Evolutionary conservation across 305 asterid species (phyloP), one percentile per base, ranked within the genome.

Genomic region (Fraxinus albicans): DNA sequence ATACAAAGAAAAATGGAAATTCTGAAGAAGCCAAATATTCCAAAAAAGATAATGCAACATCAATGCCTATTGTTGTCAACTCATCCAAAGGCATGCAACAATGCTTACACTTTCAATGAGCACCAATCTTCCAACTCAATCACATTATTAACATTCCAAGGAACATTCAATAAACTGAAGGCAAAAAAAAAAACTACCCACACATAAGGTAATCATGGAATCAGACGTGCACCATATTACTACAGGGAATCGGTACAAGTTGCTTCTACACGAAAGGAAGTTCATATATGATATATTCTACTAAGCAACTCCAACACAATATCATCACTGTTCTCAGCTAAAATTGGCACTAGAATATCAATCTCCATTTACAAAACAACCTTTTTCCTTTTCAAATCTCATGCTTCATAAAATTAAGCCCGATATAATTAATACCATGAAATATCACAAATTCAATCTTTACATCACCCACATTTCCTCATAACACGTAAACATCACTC

Each of bases 401-500:
- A 42, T 35, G 75, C 58, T 76, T 79, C 5, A 44, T 19, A 58
- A 73, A 77, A 36, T n/a, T 21, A 82, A 80, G 82, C 80, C 65
- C 25, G 86, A 88, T 67, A 29, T 58, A 9, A 77, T 77, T 15
- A 42, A 29, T 72, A 77, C 83, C 29, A 67, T 58, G 42, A 12
- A 77, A 69, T 79, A 73, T 25, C 33, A 69, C 81, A 60, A 34
- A 83, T 77, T 34, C 77, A 75, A 77, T 40, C 9, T 75, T 72
- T 76, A 55, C 85, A 8, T 78, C 81, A 34, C 44, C 85, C 82
- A 55, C 88, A 88, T 88, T 86, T 65, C 67, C 82, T 73, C 77
- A 79, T 76, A 5, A 60, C 74, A 31, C 63, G 79, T 55, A 7
- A 55, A 21, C 31, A 53, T 19, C 60, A 47, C 63, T 53, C 63